Percentiles rank a stretch among this genome's conserved stretches.
Conservation (phyloP, 176 grass and related monocot species). For the Carex pumila region DNA sequence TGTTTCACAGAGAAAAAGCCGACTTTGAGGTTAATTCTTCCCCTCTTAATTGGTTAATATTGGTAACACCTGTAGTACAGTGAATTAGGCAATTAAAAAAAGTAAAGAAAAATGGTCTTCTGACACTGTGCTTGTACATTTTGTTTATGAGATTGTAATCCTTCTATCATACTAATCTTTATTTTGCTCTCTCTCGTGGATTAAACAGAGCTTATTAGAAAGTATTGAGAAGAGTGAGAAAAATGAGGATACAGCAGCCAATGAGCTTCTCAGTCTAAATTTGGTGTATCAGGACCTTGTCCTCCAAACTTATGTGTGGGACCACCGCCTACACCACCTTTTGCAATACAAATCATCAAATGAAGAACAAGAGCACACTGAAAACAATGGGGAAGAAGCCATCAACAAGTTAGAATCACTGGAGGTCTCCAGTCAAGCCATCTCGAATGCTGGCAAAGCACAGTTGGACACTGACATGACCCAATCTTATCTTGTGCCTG, state of each 20-base stretch:
- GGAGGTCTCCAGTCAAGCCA: constrained; percentile 1
- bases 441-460: background rate
- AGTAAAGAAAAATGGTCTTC: background rate
- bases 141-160: background rate
- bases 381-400: background rate
- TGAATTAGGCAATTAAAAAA: background rate
- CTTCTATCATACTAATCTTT: constrained; percentile 28
- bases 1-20: constrained; percentile 49
- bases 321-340: constrained; percentile 67
- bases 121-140: background rate
- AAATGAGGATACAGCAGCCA: constrained; percentile 18
- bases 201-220: constrained; percentile 43
- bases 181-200: background rate
- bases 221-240: constrained; percentile 37
- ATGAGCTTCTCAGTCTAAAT: constrained; percentile 66
- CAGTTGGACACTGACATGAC: background rate
- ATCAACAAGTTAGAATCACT: background rate
- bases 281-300: constrained; percentile 83
- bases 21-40: constrained; percentile 56
- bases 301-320: constrained; percentile 81
- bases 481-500: background rate
- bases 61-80: background rate
- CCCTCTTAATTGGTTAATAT: constrained; percentile 11
- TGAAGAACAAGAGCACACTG: constrained; percentile 15
- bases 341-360: constrained; percentile 32